phyloP scores from a whole-genome alignment of 78 protist species.

The Dictyostelium capitatum region DNA sequence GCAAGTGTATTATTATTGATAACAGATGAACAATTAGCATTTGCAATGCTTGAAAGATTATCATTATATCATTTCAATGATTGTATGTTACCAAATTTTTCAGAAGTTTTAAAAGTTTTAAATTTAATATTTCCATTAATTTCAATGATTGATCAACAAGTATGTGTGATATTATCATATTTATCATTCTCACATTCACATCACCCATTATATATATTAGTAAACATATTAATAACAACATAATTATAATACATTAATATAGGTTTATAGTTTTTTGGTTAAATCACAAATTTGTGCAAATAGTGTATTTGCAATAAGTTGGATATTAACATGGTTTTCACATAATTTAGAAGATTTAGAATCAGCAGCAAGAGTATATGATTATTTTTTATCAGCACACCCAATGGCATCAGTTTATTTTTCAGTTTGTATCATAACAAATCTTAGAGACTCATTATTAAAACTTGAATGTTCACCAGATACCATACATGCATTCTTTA shows the following conservation, averaged over 20 bases:
- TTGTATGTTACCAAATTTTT: slow-evolving; percentile 55
- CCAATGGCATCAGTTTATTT: slow-evolving; percentile 66
- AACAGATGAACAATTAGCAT: slow-evolving; percentile 64
- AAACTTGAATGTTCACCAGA: slow-evolving; percentile 56
- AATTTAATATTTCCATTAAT: slow-evolving; percentile 51
- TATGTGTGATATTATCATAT: neutral
- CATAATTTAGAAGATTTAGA: slow-evolving; percentile 75
- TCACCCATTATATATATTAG: neutral
- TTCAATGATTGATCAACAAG: slow-evolving; percentile 33
- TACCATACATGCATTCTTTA: slow-evolving; percentile 47
- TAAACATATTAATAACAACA: neutral
- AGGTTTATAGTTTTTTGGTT: slow-evolving; percentile 38
- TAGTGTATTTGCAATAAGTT: slow-evolving; percentile 78
- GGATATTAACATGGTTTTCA: slow-evolving; percentile 85
- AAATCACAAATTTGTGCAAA: slow-evolving; percentile 49
- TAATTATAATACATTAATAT: neutral
- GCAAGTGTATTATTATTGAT: slow-evolving; percentile 69
- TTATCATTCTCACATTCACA: neutral
- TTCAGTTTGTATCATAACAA: slow-evolving; percentile 37
- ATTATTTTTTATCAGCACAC: slow-evolving; percentile 61
- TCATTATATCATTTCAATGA: slow-evolving; percentile 68
- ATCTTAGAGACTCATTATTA: slow-evolving; percentile 33
- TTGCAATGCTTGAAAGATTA: slow-evolving; percentile 72
- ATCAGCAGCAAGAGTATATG: slow-evolving; percentile 51
- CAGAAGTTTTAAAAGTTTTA: slow-evolving; percentile 44